phyloP scores from a whole-genome alignment of 495 filamentous ascomycete species.

The Neurospora sp. region DNA sequence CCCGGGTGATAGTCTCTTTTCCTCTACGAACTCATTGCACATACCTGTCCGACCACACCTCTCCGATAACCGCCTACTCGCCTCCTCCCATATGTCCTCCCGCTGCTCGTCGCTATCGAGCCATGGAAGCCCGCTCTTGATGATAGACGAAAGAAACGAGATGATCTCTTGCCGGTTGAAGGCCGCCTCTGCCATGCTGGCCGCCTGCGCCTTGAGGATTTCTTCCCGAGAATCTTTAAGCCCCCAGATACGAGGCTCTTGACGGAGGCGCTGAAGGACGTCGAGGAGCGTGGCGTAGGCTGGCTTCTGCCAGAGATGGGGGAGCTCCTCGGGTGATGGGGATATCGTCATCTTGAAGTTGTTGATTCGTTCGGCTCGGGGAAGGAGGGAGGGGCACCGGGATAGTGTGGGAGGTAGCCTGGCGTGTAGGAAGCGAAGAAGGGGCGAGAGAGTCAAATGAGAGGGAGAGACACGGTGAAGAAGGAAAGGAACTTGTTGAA shows the following conservation, averaged over 20 bases:
- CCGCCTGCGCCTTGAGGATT: constrained; percentile 21
- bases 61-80: constrained; percentile 68
- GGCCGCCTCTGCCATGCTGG: constrained; percentile 8
- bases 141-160: constrained; percentile 54
- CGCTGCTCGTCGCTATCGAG: constrained; percentile 56
- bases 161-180: constrained; percentile 30
- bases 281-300: constrained; percentile 24
- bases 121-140: constrained; percentile 67
- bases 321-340: constrained; percentile 19
- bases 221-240: constrained; percentile 15
- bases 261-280: constrained; percentile 27
- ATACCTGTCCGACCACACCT: constrained; percentile 60
- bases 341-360: constrained; percentile 3
- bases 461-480: background rate
- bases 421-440: background rate
- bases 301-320: constrained; percentile 38
- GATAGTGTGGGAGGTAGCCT: background rate
- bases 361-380: background rate
- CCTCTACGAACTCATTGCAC: background rate
- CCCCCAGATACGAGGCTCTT: constrained; percentile 34
- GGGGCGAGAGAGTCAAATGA: background rate
- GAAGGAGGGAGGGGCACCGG: background rate
- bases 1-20: background rate
- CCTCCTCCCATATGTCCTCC: constrained; percentile 70
- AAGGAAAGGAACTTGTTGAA: background rate